Conservation (phyloP, 1,284 basidiomycete genomes). For the Tetrapyrgos nigripes region DNA sequence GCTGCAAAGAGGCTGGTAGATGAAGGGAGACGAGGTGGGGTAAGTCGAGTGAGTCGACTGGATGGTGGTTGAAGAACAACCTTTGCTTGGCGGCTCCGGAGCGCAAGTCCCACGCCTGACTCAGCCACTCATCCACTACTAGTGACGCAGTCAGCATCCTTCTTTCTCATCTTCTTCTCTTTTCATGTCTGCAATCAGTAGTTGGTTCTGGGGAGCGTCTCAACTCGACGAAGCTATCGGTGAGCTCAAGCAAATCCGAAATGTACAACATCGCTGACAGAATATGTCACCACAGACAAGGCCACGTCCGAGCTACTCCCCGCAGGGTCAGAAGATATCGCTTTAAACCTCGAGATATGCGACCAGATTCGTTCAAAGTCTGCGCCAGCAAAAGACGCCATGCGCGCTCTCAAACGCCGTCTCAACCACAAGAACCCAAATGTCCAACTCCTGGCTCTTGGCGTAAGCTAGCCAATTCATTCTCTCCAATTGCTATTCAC, state of each 20-base stretch:
- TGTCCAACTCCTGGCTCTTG: slow-evolving; percentile 87
- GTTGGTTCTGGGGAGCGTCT: slow-evolving; percentile 62
- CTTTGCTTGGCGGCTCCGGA: slow-evolving; percentile 11
- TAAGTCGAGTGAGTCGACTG: slow-evolving; percentile 12
- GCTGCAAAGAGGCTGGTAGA: background rate
- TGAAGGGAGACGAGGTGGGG: slow-evolving; percentile 1
- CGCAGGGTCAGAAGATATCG: slow-evolving; percentile 87
- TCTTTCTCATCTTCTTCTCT: background rate
- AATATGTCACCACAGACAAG: slow-evolving; percentile 65
- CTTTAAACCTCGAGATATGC: slow-evolving; percentile 94
- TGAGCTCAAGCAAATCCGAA: slow-evolving; percentile 22
- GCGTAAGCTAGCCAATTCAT: slow-evolving; percentile 57
- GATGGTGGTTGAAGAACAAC: slow-evolving; percentile 14
- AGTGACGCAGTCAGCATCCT: background rate
- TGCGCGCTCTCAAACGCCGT: slow-evolving; percentile 88
- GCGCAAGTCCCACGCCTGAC: background rate
- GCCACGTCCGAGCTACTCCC: slow-evolving; percentile 91
- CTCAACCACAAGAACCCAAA: slow-evolving; percentile 96
- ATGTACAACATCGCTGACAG: background rate
- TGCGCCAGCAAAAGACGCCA: slow-evolving; percentile 85
- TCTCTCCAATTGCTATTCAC: slow-evolving; percentile 5
- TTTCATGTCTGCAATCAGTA: slow-evolving; percentile 52
- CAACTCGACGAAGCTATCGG: slow-evolving; percentile 67
- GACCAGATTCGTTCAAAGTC: slow-evolving; percentile 96
- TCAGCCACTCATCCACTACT: slow-evolving; percentile 6